Conservation (phyloP, 352 stramenopile genomes). For the Globisporangium emineosum region DNA sequence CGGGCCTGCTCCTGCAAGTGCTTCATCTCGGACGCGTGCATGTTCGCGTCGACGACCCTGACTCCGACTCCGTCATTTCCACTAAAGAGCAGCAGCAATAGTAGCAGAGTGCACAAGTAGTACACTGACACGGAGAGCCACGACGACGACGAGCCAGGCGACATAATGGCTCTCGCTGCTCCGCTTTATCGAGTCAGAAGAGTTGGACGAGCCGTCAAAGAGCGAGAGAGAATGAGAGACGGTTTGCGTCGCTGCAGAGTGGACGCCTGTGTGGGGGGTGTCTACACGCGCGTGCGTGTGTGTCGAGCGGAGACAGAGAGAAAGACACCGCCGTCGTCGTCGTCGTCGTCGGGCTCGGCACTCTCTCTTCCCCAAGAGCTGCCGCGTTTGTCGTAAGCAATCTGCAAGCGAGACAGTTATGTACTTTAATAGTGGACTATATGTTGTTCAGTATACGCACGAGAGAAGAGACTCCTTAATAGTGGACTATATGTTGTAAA, state of each 20-base stretch:
- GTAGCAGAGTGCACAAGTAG: not conserved
- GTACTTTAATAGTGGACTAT: not conserved
- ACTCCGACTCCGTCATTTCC: not conserved
- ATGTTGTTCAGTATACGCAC: no score
- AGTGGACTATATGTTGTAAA: no score
- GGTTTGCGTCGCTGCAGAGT: not conserved
- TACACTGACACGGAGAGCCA: conserved; percentile 1
- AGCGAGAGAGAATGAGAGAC: not conserved
- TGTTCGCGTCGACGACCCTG: conserved; percentile 22
- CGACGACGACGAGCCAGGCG: conserved; percentile 4
- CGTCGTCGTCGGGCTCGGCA: not conserved
- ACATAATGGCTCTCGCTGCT: not conserved
- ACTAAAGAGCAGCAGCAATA: not conserved
- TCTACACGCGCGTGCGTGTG: not conserved
- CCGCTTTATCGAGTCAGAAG: not conserved
- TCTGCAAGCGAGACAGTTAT: not conserved
- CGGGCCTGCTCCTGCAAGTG: conserved; percentile 72
- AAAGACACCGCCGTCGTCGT: not conserved
- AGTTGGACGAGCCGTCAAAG: no score
- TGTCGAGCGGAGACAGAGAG: not conserved
- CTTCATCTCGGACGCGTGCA: conserved; percentile 66
- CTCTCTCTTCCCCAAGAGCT: not conserved
- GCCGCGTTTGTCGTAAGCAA: not conserved
- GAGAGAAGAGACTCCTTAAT: no score
- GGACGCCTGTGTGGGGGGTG: not conserved